Evolutionary conservation across 2,329 filamentous ascomycete species (phyloP).

Genomic region (Apiospora arundinis): DNA sequence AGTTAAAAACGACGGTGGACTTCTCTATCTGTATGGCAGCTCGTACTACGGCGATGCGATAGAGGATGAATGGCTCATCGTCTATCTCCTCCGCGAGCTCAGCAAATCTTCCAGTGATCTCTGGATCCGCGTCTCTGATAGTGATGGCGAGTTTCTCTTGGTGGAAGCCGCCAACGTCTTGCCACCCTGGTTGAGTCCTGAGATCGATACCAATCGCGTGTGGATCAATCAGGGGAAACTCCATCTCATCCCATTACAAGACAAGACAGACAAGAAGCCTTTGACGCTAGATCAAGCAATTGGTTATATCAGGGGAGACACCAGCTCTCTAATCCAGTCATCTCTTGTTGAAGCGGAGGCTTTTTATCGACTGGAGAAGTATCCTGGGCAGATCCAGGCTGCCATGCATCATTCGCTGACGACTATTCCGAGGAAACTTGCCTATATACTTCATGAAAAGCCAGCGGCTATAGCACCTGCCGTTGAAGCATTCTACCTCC

Average conservation of each 20-base stretch:
- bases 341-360: conserved; percentile 83
- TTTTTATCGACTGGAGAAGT: conserved; percentile 86
- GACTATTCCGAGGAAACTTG: conserved; percentile 81
- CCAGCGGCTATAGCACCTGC: conserved; percentile 82
- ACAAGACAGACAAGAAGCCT: conserved; percentile 44
- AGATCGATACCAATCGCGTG: conserved; percentile 84
- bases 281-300: conserved; percentile 72
- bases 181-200: conserved; percentile 90
- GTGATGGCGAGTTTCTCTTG: conserved; percentile 93
- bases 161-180: conserved; percentile 90
- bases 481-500: conserved; percentile 89
- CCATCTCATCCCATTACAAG: conserved; percentile 69
- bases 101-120: conserved; percentile 73
- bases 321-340: conserved; percentile 71
- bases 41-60: conserved; percentile 94
- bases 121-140: conserved; percentile 85
- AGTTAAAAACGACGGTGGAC: conserved; percentile 60
- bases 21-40: conserved; percentile 72
- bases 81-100: conserved; percentile 85
- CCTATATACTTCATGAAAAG: conserved; percentile 76
- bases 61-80: conserved; percentile 96
- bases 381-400: conserved; percentile 75
- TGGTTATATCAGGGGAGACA: conserved; percentile 60
- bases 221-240: conserved; percentile 86
- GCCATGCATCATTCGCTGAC: conserved; percentile 79